Evolutionary conservation across 257 asterid species (phyloP).

Genomic region (Handroanthus guayacan): DNA sequence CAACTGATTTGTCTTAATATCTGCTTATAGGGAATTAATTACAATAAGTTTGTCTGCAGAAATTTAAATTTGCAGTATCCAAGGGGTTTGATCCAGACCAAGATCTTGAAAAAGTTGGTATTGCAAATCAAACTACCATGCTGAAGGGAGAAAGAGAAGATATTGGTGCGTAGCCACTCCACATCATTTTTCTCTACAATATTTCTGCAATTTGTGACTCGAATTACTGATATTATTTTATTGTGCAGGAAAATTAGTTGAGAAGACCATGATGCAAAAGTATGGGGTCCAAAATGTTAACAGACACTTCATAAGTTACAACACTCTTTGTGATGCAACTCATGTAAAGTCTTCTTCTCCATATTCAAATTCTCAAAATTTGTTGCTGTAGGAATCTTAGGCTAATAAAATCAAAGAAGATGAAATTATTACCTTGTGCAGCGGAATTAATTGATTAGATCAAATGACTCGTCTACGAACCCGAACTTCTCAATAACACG

Average conservation of each 20-base stretch:
- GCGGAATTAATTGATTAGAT: too few relatives aligned
- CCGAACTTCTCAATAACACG: too few relatives aligned
- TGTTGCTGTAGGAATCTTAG: too few relatives aligned
- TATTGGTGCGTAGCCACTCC: slow-evolving; percentile 62
- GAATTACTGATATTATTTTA: slow-evolving; percentile 25
- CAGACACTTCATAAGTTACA: slow-evolving; percentile 90
- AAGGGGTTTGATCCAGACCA: slow-evolving; percentile 88
- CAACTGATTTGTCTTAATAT: not conserved
- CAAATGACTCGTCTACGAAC: too few relatives aligned
- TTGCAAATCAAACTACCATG: slow-evolving; percentile 99
- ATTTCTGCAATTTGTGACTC: not conserved
- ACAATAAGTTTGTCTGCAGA: slow-evolving; percentile 57
- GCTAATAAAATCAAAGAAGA: too few relatives aligned
- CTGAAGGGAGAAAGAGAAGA: slow-evolving; percentile 99
- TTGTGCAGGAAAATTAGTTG: slow-evolving; percentile 65
- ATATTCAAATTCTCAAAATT: slow-evolving; percentile 24
- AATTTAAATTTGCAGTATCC: slow-evolving; percentile 84
- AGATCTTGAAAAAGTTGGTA: slow-evolving; percentile 87
- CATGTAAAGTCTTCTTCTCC: slow-evolving; percentile 61
- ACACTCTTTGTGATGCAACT: slow-evolving; percentile 98
- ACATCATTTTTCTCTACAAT: slow-evolving; percentile 11
- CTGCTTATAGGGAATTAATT: slow-evolving; percentile 31
- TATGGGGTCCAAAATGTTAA: slow-evolving; percentile 86
- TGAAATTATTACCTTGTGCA: too few relatives aligned
- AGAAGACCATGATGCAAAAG: slow-evolving; percentile 88